Base-by-base conservation (phyloP, 257 asterid genomes). In the Solanum ossicruentum region DNA sequence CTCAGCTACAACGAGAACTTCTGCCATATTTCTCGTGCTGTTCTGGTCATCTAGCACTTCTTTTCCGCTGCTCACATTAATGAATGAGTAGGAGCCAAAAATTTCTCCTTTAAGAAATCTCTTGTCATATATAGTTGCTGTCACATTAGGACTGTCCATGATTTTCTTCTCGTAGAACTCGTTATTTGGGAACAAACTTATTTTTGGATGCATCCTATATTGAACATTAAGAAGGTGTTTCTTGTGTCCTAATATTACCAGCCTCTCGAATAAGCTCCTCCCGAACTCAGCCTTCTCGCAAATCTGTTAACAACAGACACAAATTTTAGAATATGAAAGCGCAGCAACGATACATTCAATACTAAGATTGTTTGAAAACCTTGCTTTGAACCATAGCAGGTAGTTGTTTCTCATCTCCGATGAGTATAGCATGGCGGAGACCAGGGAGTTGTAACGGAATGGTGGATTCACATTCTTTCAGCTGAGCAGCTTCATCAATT, bases 401-500 rank as follows among this genome's bases (percentile, higher is more conserved):
- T 60, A 91, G 89, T 85, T 93, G 96, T 75, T 87, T 88, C 86
- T 93, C 94, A 17, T 93, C 94, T 12, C 93, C 93, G 7, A 93
- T 91, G 10, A 93, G 94, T 41, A 91, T 45, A 71, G 91, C 96
- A 88, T 93, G 93, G 56, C 88, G 86, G n/a, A 89, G 43, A 63
- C 93, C 94, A 1, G 78, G 77, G 54, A 93, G 86, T 84, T 89
- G 96, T 65, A 93, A 85, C 0, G 94, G 93, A 43, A 93, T 90
- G 3, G 84, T 80, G 15, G 94, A 87, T 79, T 93, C 96, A 81
- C 96, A 93, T 85, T 93, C 96, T 82, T 93, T 91, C 23, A 89
- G 84, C 16, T 91, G 94, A 43, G 94, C 93, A 23, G 96, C 96
- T 89, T 93, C 96, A 83, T 91, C 94, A n/a, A 91, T 88, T 32